Conservation (phyloP, 2,329 filamentous ascomycete genomes). For the Zymoseptoria brevis region DNA sequence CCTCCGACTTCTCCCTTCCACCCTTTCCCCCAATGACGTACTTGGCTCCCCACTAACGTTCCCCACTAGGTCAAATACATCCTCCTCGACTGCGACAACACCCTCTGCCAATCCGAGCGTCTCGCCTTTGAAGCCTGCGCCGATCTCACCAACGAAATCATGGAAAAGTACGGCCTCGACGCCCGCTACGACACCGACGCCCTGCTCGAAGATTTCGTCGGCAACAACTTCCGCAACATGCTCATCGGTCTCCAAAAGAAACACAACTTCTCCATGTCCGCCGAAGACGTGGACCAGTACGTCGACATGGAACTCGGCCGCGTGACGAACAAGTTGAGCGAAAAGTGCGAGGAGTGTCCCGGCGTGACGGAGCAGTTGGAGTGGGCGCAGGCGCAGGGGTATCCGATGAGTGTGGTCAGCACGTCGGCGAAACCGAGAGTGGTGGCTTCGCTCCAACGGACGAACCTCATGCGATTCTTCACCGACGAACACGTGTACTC, state of each 20-base stretch:
- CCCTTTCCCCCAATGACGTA: not conserved
- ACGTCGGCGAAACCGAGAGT: slow-evolving; percentile 73
- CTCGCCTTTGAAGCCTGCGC: slow-evolving; percentile 88
- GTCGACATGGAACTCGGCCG: slow-evolving; percentile 71
- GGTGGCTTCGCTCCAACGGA: slow-evolving; percentile 69
- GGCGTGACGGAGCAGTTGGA: slow-evolving; percentile 57
- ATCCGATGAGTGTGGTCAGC: slow-evolving; percentile 71
- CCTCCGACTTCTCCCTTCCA: not conserved
- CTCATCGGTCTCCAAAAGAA: slow-evolving; percentile 67
- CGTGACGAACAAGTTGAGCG: slow-evolving; percentile 67
- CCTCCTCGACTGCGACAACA: slow-evolving; percentile 66
- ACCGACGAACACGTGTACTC: slow-evolving; percentile 67
- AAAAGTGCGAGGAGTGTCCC: slow-evolving; percentile 29
- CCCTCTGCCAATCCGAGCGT: slow-evolving; percentile 83
- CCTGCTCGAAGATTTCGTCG: slow-evolving; percentile 80
- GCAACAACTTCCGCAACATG: slow-evolving; percentile 93
- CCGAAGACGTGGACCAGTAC: slow-evolving; percentile 64
- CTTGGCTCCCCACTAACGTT: not conserved
- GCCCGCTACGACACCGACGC: slow-evolving; percentile 68
- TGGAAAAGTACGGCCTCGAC: not conserved
- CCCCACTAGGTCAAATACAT: slow-evolving; percentile 38
- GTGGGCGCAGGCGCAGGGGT: slow-evolving; percentile 48
- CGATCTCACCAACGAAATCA: slow-evolving; percentile 52
- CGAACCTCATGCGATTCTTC: slow-evolving; percentile 74
- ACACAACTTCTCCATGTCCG: slow-evolving; percentile 61